phyloP scores from a whole-genome alignment of 257 asterid genomes.

The Coffea eugenioides region DNA sequence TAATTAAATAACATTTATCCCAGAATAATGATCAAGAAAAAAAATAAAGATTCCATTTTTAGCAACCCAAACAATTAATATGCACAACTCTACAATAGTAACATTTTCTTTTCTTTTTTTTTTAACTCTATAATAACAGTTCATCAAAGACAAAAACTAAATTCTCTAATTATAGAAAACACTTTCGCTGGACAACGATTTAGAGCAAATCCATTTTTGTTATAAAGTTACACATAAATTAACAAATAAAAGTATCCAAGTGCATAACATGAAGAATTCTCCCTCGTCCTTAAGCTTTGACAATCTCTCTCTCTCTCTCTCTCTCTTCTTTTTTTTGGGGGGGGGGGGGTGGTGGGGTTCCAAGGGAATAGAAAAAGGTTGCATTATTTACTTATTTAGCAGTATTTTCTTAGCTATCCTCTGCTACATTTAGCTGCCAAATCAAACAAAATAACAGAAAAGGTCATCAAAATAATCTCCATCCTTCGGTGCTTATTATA shows the following conservation, averaged over 20 bases:
- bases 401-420: too few species aligned
- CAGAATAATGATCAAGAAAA: too few species aligned
- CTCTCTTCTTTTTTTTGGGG: too few species aligned
- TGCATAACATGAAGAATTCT: too few species aligned
- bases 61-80: not conserved
- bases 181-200: too few species aligned
- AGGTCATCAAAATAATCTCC: not conserved
- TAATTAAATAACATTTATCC: not conserved
- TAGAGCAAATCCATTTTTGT: too few species aligned
- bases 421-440: not conserved
- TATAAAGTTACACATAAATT: not conserved
- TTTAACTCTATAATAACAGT: not conserved
- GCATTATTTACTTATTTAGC: too few species aligned
- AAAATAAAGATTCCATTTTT: not conserved
- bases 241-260: not conserved
- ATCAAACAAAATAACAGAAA: not conserved
- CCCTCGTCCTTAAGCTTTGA: too few species aligned
- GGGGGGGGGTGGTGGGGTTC: too few species aligned
- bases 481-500: not conserved
- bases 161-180: not conserved
- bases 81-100: not conserved
- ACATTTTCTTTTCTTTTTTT: too few species aligned
- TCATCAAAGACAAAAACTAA: constrained; percentile 10
- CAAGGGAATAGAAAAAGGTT: too few species aligned
- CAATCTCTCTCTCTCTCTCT: not conserved